Base-by-base conservation (phyloP, 2,329 filamentous ascomycete species). In the Hymenoscyphus infarciens region DNA sequence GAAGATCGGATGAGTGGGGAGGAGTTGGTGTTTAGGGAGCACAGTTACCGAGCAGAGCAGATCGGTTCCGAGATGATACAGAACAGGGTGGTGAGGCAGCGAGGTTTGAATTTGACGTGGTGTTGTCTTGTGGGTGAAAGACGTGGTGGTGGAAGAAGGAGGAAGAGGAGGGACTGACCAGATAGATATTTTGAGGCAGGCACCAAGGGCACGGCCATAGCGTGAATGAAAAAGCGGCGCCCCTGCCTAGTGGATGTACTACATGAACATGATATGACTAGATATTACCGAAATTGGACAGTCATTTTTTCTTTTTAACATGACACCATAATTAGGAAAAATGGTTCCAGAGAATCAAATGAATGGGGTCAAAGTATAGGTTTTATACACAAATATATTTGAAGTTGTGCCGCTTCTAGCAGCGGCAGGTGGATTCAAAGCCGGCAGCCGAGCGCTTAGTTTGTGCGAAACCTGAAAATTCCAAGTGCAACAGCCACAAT, bases 141-240 rank as follows among this genome's bases (percentile, higher is more conserved):
- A 60, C 58, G 52, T 60, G 58, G 58, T 60, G 58, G 58, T 35
- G 49, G 53, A 55, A 55, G 53, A 25, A 22, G 29, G 27, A 54
- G 31, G 49, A 60, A 60, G 45, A 16, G 49, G 49, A 49, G 35
- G 4, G 45, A 33, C 11, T 25, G 27, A 27, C 45, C 25, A 52
- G 29, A 6, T 6, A 49, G 19, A 52, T 19, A 22, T 52, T 52
- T 52, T 52, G 45, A 52, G 5, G 5, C 42, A 22, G 19, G 22
- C 45, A 45, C 39, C 39, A 19, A 31, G 39, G 39, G 19, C 45
- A 52, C 45, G n/a, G 45, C 19, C 45, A 13, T 10, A 7, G n/a
- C 42, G 8, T 52, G 19, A 10, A 22, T 52, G 45, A 10, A 25
- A 52, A 52, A 22, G 19, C 45, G 10, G 45, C n/a, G 45, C 35